Evolutionary conservation across 306 rosid genomes (phyloP), one percentile per base, ranked within the genome.

Genomic region (Cucurbita ficifolia): DNA sequence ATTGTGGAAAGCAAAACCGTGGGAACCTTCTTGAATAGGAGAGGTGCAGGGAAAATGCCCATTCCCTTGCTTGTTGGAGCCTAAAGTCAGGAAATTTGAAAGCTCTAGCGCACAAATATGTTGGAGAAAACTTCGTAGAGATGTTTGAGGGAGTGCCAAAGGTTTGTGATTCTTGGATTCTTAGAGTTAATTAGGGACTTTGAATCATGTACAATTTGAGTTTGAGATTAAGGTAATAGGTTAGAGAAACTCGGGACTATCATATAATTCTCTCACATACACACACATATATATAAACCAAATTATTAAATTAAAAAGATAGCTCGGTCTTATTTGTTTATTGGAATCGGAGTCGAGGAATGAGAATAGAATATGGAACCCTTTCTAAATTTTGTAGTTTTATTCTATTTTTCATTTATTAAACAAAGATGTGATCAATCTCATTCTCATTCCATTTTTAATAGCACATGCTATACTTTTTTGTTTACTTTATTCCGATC

Each of bases 21-120:
- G 35, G 72, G 72, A 65, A 65, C 43, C 43, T 65, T 43, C 52
- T 18, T 65, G 5, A 19, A 65, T 42, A 43, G 53, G 35, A 13
- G 33, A 61, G 22, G 36, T 21, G 38, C 54, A 19, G 33, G 33
- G 53, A 65, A 22, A 68, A 22, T 68, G 42, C 42, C 56, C 8
- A 46, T 68, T 68, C 73, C 42, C 54, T 49, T 49, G 53, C 55
- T 68, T 68, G 56, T 68, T 68, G 55, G 73, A 68, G 22, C 55
- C n/a, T 13, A 22, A 46, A 68, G 56, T 24, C 13, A 1, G 42
- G 22, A 46, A 46, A 68, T 13, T 22, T 45, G 55, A 14, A 46
- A 6, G 56, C 73, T 46, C 46, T 46, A 14, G 73, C 42, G 46
- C 22, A 24, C 56, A 46, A 1, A 3, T 22, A 14, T 67, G 72